Evolutionary conservation across 75 land plant species (phyloP), one percentile per base, ranked within the genome.

Genomic region (Cunninghamia lanceolata): DNA sequence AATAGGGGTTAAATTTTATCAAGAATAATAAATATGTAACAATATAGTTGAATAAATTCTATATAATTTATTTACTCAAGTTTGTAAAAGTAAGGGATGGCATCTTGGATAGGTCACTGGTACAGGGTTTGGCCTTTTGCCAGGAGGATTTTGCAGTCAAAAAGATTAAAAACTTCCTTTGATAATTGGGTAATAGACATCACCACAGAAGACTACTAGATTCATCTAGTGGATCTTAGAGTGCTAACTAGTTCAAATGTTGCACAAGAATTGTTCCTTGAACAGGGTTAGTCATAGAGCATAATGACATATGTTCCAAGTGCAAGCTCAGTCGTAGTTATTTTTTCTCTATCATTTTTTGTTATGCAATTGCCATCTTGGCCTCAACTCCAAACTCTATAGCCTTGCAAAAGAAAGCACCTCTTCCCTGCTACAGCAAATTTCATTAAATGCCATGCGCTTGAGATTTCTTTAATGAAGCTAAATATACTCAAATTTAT

Each of bases 91-190:
- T 92, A 90, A 16, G 88, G 70, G 71, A 89, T 32, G n/a, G 88
- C 91, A 88, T 88, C 89, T 79, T 88, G 84, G 50, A 88, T 85
- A 16, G 91, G 93, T 43, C 93, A 91, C 82, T 92, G 91, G 70
- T 85, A 92, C 32, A 90, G 35, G 2, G 88, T 68, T n/a, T 89
- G 86, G 10, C 93, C 91, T 53, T 92, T 74, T 34, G 85, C 82
- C 17, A 88, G 84, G 14, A 92, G 85, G 66, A 92, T 89, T 68
- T 90, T 73, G 56, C 93, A 84, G 46, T 87, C 91, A 40, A 87
- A 84, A 4, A 87, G 89, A 84, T 90, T 78, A 77, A 92, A 92
- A 59, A 90, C 93, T 52, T 92, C 93, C 45, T 87, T 82, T 16
- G 93, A 90, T 30, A 88, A 89, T 79, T 90, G 93, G 66, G 87